These are phyloP conservation scores for Ophiognomonia clavigignenti-juglandacearum DNA, from an alignment of 2,329 filamentous ascomycete genomes.

Conservation along the genomic window DNA sequence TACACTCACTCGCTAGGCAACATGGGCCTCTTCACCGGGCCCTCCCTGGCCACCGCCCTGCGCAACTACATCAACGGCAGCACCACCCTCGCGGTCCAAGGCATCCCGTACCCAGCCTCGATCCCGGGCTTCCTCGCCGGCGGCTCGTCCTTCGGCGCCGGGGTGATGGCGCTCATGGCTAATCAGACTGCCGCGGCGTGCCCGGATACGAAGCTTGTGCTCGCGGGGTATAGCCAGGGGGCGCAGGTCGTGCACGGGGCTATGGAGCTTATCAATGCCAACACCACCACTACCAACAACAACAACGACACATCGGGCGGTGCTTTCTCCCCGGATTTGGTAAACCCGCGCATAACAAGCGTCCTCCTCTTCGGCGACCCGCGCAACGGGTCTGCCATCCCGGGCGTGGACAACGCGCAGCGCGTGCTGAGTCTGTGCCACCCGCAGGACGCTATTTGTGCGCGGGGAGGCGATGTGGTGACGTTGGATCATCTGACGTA, in stretches of 20 bases:
- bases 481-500: slow-evolving; percentile 24
- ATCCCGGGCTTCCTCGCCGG: slow-evolving; percentile 20
- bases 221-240: slow-evolving; percentile 34
- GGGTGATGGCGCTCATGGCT: slow-evolving; percentile 21
- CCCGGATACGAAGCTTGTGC: slow-evolving; percentile 34
- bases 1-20: slow-evolving; percentile 16
- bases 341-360: slow-evolving; percentile 3
- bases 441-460: slow-evolving; percentile 14
- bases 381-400: slow-evolving; percentile 15
- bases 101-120: slow-evolving; percentile 23
- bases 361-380: slow-evolving; percentile 14
- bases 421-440: slow-evolving; percentile 11
- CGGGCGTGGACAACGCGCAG: neutral
- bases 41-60: slow-evolving; percentile 21
- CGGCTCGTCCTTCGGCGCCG: slow-evolving; percentile 13
- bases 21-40: slow-evolving; percentile 21
- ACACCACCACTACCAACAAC: neutral
- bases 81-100: slow-evolving; percentile 21
- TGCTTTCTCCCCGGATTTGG: neutral
- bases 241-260: slow-evolving; percentile 26
- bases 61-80: slow-evolving; percentile 15
- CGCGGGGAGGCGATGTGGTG: slow-evolving; percentile 19
- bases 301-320: neutral
- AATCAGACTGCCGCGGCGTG: slow-evolving; percentile 20
- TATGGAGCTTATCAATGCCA: slow-evolving; percentile 6